phyloP scores from a whole-genome alignment of 2,329 filamentous ascomycete species.

The Paraconiothyrium sp. region DNA sequence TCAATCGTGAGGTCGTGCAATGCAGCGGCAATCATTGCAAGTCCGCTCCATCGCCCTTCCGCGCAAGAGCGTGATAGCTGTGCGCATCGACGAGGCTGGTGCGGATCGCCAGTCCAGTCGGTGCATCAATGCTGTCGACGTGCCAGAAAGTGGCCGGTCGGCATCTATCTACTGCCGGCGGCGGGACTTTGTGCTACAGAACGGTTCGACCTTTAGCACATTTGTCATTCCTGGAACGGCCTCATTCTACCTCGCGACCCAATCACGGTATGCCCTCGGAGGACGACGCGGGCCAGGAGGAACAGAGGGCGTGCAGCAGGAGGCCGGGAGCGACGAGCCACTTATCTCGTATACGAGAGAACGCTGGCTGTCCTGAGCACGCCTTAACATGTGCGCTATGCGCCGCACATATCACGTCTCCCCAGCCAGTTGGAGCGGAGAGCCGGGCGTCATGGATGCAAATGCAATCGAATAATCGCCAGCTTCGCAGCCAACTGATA shows the following conservation, averaged over 20 bases:
- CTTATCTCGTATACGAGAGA: conserved; percentile 10
- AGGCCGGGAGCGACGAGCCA: conserved; percentile 7
- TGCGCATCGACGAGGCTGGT: conserved; percentile 8
- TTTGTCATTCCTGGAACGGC: conserved; percentile 10
- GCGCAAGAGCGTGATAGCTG: conserved; percentile 3
- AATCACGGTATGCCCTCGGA: conserved; percentile 9
- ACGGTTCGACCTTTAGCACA: neutral
- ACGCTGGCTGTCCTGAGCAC: conserved; percentile 7
- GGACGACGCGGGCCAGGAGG: conserved; percentile 8
- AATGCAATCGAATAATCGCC: conserved; percentile 40
- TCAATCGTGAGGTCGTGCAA: conserved; percentile 6
- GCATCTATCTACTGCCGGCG: conserved; percentile 6
- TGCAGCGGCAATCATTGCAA: conserved; percentile 7
- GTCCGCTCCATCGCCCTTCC: conserved; percentile 6
- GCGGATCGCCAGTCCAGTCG: conserved; percentile 8
- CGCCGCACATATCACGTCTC: conserved; percentile 28
- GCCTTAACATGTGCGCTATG: conserved; percentile 23
- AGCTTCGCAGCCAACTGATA: conserved; percentile 35
- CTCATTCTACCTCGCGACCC: neutral
- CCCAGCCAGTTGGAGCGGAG: conserved; percentile 13
- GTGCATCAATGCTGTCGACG: conserved; percentile 6
- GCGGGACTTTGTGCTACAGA: conserved; percentile 3
- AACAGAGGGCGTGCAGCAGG: neutral
- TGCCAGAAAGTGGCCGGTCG: conserved; percentile 11
- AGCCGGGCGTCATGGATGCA: conserved; percentile 29